Base-by-base conservation (phyloP, 1,284 basidiomycete species). In the Coniferiporia sulphurascens region DNA sequence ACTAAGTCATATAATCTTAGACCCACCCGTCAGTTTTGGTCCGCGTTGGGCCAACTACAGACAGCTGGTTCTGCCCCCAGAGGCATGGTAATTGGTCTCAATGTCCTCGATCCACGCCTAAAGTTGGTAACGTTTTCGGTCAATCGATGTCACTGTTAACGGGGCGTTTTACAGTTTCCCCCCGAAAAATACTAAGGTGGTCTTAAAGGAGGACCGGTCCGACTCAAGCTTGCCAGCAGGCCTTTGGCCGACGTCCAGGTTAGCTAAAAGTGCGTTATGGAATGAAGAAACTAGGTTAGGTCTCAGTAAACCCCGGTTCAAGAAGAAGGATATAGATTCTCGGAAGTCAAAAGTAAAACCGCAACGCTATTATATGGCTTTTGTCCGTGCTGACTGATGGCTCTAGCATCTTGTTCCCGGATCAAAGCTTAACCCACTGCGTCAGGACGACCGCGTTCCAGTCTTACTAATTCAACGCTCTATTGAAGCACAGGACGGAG, bases 261-360 rank as follows among this genome's bases (percentile, higher is more conserved):
- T 91, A 1, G 89, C 93, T 1, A 73, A 74, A 36, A 84, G 83
- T 61, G 76, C 80, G 1, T 77, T 96, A 5, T 96, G 93, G 93
- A 80, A 90, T 45, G 78, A 81, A 17, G 65, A 73, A 4, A 67
- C 74, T 3, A 79, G 91, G 21, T 72, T 76, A 27, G 66, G 67
- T 6, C 70, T 92, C 2, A 73, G 76, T 43, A 84, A 78, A 60
- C 93, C 91, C 0, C 78, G 75, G 27, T 94, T 81, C 73, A 88
- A 83, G 69, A 96, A 96, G 73, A 84, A 84, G 62, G 89, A 95
- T 62, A 72, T 97, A 3, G 93, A 97, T 64, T 76, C 81, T n/a
- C 78, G 94, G 35, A 80, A 89, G 10, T 78, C 85, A 6, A 80
- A 88, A 74, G 92, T 91, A 43, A 34, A 27, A 12, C 12, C 17